Percentiles rank a stretch among this genome's conserved stretches.
Evolutionary conservation across 2,329 filamentous ascomycete genomes (phyloP).

Genomic region (Penicillium sp.): DNA sequence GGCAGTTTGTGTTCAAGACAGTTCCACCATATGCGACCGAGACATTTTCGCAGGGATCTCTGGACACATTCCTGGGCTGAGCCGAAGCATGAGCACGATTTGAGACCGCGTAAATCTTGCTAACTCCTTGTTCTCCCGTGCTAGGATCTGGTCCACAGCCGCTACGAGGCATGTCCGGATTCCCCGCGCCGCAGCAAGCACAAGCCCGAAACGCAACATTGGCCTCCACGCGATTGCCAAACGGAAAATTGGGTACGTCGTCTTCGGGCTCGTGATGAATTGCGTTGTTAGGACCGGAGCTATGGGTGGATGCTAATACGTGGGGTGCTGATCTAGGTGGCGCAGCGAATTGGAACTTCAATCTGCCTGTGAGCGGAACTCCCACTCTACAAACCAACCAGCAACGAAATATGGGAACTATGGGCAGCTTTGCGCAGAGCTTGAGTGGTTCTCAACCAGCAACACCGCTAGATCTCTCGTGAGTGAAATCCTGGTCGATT

Average conservation of each 20-base stretch:
- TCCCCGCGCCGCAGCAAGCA: constrained; percentile 53
- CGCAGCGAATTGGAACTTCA: constrained; percentile 60
- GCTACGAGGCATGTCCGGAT: constrained; percentile 55
- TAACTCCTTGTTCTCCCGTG: constrained; percentile 14
- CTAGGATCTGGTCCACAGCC: constrained; percentile 53
- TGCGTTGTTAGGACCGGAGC: not conserved
- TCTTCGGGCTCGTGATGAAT: not conserved
- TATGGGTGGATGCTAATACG: constrained; percentile 25
- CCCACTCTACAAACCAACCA: constrained; percentile 53
- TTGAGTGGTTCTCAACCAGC: constrained; percentile 55
- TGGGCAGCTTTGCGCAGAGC: constrained; percentile 59
- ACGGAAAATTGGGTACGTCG: constrained; percentile 54
- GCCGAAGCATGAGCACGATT: constrained; percentile 11
- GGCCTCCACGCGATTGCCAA: constrained; percentile 52
- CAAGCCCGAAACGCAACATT: constrained; percentile 50
- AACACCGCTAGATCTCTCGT: constrained; percentile 58
- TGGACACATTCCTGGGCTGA: constrained; percentile 15
- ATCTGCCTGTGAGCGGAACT: constrained; percentile 54
- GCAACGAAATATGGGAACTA: constrained; percentile 51
- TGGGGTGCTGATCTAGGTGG: constrained; percentile 41
- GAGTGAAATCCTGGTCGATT: constrained; percentile 35
- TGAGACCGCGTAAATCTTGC: constrained; percentile 18
- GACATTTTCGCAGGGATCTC: constrained; percentile 14
- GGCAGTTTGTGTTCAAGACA: constrained; percentile 15
- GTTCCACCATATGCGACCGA: constrained; percentile 27